Evolutionary conservation across 176 grass and related monocot genomes (phyloP), one percentile per base, ranked within the genome.

Genomic region (Metroxylon sagu): DNA sequence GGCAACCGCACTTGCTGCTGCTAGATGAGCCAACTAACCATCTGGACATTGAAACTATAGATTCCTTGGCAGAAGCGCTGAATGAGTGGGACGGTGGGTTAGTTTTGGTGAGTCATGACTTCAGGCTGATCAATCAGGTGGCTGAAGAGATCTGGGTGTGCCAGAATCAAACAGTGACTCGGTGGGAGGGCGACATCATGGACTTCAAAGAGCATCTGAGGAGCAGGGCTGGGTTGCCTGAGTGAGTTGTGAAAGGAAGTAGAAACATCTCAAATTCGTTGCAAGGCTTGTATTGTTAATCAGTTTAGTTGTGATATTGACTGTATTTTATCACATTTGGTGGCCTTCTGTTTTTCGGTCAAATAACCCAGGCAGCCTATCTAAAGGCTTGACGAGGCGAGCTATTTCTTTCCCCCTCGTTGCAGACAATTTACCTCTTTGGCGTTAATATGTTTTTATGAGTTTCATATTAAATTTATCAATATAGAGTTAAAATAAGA

Each of bases 101-200:
- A 61, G 86, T 95, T 31, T 62, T 95, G 64, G 91, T 95, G 60
- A 95, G 91, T 73, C 91, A 95, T 8, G 86, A 95, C 77, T 95
- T 95, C 57, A 76, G 91, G 77, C 53, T 95, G 71, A 95, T 95
- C 43, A 87, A 87, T 55, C 91, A 95, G 68, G 91, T 95, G 31
- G 91, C 91, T 6, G 8, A 90, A 25, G 91, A 95, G 72, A 95
- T 95, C 50, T 95, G 91, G 91, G 91, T 95, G 31, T 95, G 91
- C 16, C 86, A 95, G 71, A 90, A 90, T 18, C 83, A 82, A 80
- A 74, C 82, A 2, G 91, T 89, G 50, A 95, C 86, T 0, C 63
- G 77, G 53, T 95, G 91, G 91, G 83, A 77, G 52, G 83, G 91
- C 48, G 91, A 75, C 69, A 95, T 95, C 64, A 95, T 95, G 91